Base-by-base conservation (phyloP, 345 rosid species). In the Euclidium syriacum region DNA sequence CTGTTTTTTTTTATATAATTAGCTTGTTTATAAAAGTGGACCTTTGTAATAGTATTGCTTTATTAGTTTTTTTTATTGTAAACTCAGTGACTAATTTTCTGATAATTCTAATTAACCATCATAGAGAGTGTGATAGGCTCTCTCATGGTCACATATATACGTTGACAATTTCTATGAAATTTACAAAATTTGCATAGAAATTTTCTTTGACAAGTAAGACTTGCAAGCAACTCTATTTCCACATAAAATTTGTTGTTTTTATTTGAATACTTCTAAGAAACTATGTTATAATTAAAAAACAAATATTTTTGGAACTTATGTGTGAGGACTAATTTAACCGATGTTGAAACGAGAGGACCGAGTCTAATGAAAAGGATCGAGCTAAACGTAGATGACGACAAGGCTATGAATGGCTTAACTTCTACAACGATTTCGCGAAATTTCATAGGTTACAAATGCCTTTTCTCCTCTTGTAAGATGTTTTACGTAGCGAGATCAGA, bases 211-310 rank as follows among this genome's bases (percentile, higher is more conserved):
- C 42, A 50, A 71, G 65, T 54, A 70, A 47, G 64, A 63, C 70
- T 35, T 71, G 53, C 70, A 48, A 63, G 50, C 70, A 63, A 56
- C 70, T 70, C 52, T 40, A 1, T 22, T 40, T 63, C 68, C 70
- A 71, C 69, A 64, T 64, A 57, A 40, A 39, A 18, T 64, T 23
- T 57, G 65, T 71, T 70, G 50, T 38, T 46, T 19, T 43, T 52
- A 9, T 20, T 22, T 10, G 4, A 25, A 57, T 48, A 15, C 19
- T 18, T 49, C 19, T 39, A 48, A 67, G 50, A 57, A 64, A 64
- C 35, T 65, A 43, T 17, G 50, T 22, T 48, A 7, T 25, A 47
- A 36, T 43, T 43, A 1, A 44, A 29, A 20, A 5, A 11, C 9
- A 18, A 3, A n/a, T n/a, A n/a, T n/a, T 16, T 10, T n/a, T 29